phyloP scores from a whole-genome alignment of 805 yeast genomes.

The Myxozyma sirexii region DNA sequence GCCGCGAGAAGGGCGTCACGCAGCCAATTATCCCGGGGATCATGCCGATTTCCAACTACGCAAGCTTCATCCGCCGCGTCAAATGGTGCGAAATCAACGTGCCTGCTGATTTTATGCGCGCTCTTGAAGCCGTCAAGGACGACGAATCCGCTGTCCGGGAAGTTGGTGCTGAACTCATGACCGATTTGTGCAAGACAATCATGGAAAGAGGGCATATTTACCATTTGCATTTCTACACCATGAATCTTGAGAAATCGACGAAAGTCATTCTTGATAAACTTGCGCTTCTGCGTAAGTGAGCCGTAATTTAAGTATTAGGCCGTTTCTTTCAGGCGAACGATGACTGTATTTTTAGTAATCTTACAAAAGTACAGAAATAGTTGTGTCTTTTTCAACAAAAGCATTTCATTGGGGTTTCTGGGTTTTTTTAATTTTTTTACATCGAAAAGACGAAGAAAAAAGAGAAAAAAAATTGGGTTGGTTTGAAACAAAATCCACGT shows the following conservation, averaged over 20 bases:
- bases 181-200: conserved; percentile 77
- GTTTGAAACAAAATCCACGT: too few relatives aligned
- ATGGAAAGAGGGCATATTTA: conserved; percentile 70
- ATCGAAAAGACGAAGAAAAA: too few relatives aligned
- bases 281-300: conserved; percentile 50
- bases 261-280: conserved; percentile 82
- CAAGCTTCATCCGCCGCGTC: conserved; percentile 89
- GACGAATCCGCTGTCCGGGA: conserved; percentile 88
- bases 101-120: conserved; percentile 71
- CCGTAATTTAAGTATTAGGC: conserved; percentile 13
- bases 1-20: conserved; percentile 71
- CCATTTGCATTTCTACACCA: conserved; percentile 94
- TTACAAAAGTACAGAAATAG: conserved; percentile 13
- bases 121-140: conserved; percentile 79
- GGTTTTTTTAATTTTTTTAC: neutral
- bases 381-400: conserved; percentile 35
- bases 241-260: conserved; percentile 93
- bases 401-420: conserved; percentile 27
- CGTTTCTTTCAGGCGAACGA: conserved; percentile 27
- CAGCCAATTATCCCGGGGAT: conserved; percentile 96
- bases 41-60: conserved; percentile 97
- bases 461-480: too few relatives aligned
- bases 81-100: conserved; percentile 87
- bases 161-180: conserved; percentile 77
- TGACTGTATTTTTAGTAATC: neutral